Conservation (phyloP, 306 rosid species). For the Dryas octopetala region DNA sequence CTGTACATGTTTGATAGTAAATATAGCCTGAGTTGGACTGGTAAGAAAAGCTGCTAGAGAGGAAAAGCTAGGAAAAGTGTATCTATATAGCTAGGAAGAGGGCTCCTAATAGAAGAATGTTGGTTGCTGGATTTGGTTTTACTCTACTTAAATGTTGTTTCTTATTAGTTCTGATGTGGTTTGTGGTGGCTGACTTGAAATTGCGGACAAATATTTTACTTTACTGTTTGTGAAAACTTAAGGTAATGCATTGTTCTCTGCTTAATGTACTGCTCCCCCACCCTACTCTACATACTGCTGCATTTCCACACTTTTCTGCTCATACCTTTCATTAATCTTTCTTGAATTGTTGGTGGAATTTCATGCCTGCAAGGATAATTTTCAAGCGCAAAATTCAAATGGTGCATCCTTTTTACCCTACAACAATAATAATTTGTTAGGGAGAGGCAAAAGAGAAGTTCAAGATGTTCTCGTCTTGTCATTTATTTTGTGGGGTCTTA, state of each 20-base stretch:
- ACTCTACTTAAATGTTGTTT: conserved; percentile 30
- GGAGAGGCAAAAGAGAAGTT: no score
- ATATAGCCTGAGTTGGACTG: conserved; percentile 52
- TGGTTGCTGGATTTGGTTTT: conserved; percentile 50
- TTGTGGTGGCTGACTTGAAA: conserved; percentile 56
- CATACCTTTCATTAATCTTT: no score
- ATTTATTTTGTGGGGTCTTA: background rate
- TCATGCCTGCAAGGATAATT: no score
- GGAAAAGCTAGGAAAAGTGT: conserved; percentile 51
- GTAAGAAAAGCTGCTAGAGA: conserved; percentile 51
- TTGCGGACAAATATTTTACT: conserved; percentile 28
- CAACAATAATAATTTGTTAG: background rate
- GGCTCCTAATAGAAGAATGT: conserved; percentile 48
- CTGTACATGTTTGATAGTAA: conserved; percentile 70
- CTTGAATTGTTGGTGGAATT: no score
- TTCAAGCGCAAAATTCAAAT: background rate
- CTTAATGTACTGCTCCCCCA: conserved; percentile 14
- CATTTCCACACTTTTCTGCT: background rate
- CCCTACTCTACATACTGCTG: background rate
- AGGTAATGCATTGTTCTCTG: conserved; percentile 44
- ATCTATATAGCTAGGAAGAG: conserved; percentile 60
- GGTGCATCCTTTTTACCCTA: background rate
- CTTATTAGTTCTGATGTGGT: conserved; percentile 45
- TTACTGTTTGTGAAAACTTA: conserved; percentile 44
- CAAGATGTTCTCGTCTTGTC: background rate